Percentiles rank a stretch among this genome's conserved stretches.
Evolutionary conservation across 2,329 filamentous ascomycete species (phyloP).

Genomic region (Delphinella strobiligena): DNA sequence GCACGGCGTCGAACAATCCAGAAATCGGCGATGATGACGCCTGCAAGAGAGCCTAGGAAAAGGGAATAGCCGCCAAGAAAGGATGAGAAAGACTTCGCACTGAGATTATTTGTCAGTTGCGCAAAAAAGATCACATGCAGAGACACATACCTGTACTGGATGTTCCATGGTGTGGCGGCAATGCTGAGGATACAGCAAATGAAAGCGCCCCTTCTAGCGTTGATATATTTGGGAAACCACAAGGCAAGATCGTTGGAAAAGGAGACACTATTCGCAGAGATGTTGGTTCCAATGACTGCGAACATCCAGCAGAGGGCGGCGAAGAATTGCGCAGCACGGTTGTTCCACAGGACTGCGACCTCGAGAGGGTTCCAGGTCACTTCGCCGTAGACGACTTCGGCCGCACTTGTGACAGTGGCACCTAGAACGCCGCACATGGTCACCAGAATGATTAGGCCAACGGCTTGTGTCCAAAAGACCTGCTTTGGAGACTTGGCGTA

Average conservation of each 20-base stretch:
- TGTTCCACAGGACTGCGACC: slow-evolving; percentile 26
- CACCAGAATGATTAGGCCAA: slow-evolving; percentile 32
- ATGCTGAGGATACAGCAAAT: slow-evolving; percentile 26
- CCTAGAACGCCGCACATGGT: slow-evolving; percentile 39
- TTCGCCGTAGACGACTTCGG: slow-evolving; percentile 36
- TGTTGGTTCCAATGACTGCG: slow-evolving; percentile 13
- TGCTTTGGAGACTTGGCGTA: slow-evolving; percentile 22
- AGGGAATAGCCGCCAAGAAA: slow-evolving; percentile 31
- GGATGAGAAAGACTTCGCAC: slow-evolving; percentile 27
- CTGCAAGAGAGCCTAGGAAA: slow-evolving; percentile 30
- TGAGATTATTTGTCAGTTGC: too few species aligned
- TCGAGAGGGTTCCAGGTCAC: slow-evolving; percentile 32
- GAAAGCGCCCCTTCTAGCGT: slow-evolving; percentile 29
- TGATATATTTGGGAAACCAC: slow-evolving; percentile 29
- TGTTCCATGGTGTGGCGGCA: slow-evolving; percentile 30
- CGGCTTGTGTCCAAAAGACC: slow-evolving; percentile 29
- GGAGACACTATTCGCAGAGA: slow-evolving; percentile 28
- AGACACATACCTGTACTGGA: slow-evolving; percentile 21
- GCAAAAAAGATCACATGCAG: too few species aligned
- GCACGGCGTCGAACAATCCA: background rate
- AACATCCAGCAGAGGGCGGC: slow-evolving; percentile 19
- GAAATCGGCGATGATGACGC: slow-evolving; percentile 6
- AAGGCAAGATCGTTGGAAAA: slow-evolving; percentile 30
- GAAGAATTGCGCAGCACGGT: slow-evolving; percentile 29
- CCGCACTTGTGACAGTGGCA: slow-evolving; percentile 44